Evolutionary conservation across 2,329 filamentous ascomycete species (phyloP).

Genomic region (Venturia pyrina): DNA sequence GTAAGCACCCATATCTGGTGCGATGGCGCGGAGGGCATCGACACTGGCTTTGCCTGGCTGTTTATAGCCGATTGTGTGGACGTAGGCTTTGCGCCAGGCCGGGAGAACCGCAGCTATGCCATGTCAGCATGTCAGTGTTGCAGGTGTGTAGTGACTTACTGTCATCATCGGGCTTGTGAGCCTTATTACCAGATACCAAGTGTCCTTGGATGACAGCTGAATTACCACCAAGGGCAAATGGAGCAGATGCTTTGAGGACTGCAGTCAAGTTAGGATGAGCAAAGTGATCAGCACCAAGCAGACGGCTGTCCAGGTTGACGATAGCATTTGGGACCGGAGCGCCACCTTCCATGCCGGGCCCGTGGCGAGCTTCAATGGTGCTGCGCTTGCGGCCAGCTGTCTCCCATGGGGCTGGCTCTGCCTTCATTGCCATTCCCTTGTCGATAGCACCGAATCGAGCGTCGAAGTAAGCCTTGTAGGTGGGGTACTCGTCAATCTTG

Average conservation of each 20-base stretch:
- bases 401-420: not conserved
- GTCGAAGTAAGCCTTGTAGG: slow-evolving; percentile 11
- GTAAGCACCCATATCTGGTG: slow-evolving; percentile 10
- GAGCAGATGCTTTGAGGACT: slow-evolving; percentile 1
- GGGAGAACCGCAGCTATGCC: slow-evolving; percentile 1
- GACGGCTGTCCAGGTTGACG: slow-evolving; percentile 5
- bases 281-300: slow-evolving; percentile 7
- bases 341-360: not conserved
- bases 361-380: not conserved
- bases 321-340: not conserved
- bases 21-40: slow-evolving; percentile 3
- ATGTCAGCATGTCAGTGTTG: not conserved
- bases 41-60: not conserved
- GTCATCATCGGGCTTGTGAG: slow-evolving; percentile 7
- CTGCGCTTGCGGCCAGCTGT: slow-evolving; percentile 11
- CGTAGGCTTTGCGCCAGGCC: slow-evolving; percentile 9
- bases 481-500: not conserved
- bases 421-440: not conserved
- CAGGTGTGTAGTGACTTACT: not conserved
- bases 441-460: slow-evolving; percentile 1
- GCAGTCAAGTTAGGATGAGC: slow-evolving; percentile 3
- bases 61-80: not conserved
- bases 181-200: slow-evolving; percentile 5
- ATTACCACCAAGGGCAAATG: not conserved
- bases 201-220: slow-evolving; percentile 2